Evolutionary conservation across 169 alveolate species (phyloP).

Genomic region (Plasmodium vinckei): DNA sequence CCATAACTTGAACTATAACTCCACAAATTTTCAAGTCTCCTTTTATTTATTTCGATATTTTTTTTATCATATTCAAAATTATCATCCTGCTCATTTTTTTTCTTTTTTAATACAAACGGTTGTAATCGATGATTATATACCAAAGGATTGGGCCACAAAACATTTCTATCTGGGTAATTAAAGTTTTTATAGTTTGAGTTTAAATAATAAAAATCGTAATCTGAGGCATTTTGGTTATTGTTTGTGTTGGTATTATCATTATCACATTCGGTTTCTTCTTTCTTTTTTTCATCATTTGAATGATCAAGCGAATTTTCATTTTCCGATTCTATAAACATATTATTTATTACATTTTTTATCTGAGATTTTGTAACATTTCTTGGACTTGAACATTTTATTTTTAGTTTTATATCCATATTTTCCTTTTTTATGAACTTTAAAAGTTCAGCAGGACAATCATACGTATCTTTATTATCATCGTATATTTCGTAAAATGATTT

Average conservation of each 20-base stretch:
- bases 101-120: constrained; percentile 45
- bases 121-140: constrained; percentile 70
- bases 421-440: constrained; percentile 76
- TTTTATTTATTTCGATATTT: constrained; percentile 36
- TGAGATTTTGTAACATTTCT: constrained; percentile 72
- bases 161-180: constrained; percentile 71
- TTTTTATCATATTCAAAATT: constrained; percentile 38
- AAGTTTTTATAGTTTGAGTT: constrained; percentile 29
- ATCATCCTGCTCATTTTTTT: constrained; percentile 1
- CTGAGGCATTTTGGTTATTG: not conserved
- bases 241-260: not conserved
- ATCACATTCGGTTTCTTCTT: not conserved
- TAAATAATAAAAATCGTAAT: constrained; percentile 8
- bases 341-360: constrained; percentile 46
- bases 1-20: constrained; percentile 83
- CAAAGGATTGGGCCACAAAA: constrained; percentile 81
- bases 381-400: constrained; percentile 80
- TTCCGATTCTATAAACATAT: constrained; percentile 26
- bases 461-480: constrained; percentile 75
- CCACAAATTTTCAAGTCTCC: constrained; percentile 78
- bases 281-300: not conserved
- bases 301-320: not conserved
- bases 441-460: constrained; percentile 77
- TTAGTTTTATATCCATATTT: constrained; percentile 78
- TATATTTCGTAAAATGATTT: constrained; percentile 76